phyloP scores from a whole-genome alignment of 257 asterid genomes.

The Haberlea rhodopensis region DNA sequence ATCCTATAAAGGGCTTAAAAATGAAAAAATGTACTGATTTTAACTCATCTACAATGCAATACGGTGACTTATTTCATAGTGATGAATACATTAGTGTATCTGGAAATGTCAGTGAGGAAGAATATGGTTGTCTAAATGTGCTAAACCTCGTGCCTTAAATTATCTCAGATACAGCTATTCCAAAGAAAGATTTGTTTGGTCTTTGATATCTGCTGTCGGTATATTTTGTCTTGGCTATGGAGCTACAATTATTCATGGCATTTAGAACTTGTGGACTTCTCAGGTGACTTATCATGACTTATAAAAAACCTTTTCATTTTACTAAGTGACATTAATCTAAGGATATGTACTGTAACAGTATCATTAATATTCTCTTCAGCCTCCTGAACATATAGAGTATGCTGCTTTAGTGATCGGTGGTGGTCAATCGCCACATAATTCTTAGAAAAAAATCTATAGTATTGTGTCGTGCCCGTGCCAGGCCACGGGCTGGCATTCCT shows the following conservation, averaged over 20 bases:
- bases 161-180: slow-evolving; percentile 57
- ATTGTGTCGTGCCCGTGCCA: too few species aligned
- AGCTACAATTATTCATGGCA: slow-evolving; percentile 90
- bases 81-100: slow-evolving; percentile 2
- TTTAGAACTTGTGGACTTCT: slow-evolving; percentile 88
- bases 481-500: too few species aligned
- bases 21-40: too few species aligned
- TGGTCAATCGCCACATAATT: too few species aligned
- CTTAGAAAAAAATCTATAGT: too few species aligned
- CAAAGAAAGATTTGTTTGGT: slow-evolving; percentile 60
- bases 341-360: slow-evolving; percentile 19
- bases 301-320: slow-evolving; percentile 24
- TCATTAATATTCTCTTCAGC: slow-evolving; percentile 52
- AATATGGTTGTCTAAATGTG: slow-evolving; percentile 8
- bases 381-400: slow-evolving; percentile 85
- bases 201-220: slow-evolving; percentile 61
- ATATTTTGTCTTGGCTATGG: slow-evolving; percentile 93
- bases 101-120: slow-evolving; percentile 14
- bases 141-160: slow-evolving; percentile 27
- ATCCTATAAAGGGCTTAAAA: slow-evolving; percentile 4
- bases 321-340: slow-evolving; percentile 17
- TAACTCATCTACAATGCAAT: slow-evolving; percentile 11
- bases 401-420: slow-evolving; percentile 96
- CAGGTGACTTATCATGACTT: slow-evolving; percentile 44
- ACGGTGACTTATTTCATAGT: neutral